A percentile compares a stretch with the other conserved stretches of the same genome.
Conservation (phyloP, 768 basidiomycete species). For the Scleroderma bovista region DNA sequence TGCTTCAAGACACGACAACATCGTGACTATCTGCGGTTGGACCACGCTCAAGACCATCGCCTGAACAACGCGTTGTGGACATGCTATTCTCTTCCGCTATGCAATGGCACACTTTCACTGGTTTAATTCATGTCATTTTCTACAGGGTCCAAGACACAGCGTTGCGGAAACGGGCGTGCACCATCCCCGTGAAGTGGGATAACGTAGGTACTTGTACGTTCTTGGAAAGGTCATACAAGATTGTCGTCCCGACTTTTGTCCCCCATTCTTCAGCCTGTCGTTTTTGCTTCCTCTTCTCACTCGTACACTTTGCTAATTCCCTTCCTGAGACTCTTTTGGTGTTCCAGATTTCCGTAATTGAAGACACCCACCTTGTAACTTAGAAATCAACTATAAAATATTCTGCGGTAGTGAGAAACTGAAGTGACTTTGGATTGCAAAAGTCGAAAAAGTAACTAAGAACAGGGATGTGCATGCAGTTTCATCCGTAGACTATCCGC, state of each 20-base stretch:
- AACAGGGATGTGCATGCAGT: neutral
- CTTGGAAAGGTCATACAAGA: neutral
- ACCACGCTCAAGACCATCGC: neutral
- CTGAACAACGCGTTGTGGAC: constrained; percentile 2
- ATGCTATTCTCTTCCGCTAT: constrained; percentile 10
- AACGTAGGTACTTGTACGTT: constrained; percentile 6
- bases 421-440: too few species aligned
- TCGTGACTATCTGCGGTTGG: constrained; percentile 3
- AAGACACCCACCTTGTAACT: constrained; percentile 23
- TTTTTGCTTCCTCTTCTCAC: constrained; percentile 17
- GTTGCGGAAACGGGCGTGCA: constrained; percentile 13
- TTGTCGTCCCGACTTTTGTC: neutral
- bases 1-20: neutral
- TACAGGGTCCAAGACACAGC: constrained; percentile 25
- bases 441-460: too few species aligned
- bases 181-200: constrained; percentile 9
- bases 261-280: constrained; percentile 4
- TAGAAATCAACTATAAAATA: constrained; percentile 31
- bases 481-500: neutral
- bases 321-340: constrained; percentile 11
- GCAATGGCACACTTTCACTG: constrained; percentile 14
- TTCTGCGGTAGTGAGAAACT: constrained; percentile 4
- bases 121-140: constrained; percentile 29
- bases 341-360: constrained; percentile 12
- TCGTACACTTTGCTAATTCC: constrained; percentile 1